Evolutionary conservation across 371 early-diverging fungal species (phyloP), one percentile per base, ranked within the genome.

Genomic region (Quaeritorhiza haematococci): DNA sequence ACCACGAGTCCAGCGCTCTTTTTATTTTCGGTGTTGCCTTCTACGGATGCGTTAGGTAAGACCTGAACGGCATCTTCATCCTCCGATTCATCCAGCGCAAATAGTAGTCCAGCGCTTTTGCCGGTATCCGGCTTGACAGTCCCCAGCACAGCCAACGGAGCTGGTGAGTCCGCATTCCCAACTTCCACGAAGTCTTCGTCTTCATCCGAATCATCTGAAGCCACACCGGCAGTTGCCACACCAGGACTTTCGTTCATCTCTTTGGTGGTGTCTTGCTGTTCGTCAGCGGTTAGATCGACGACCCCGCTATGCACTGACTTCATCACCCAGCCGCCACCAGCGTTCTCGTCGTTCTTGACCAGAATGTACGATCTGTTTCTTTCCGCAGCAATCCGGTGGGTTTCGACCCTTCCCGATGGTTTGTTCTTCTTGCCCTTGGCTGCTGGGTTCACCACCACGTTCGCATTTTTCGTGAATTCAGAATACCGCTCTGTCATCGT

Each of bases 291-390:
- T n/a, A n/a, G n/a, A n/a, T n/a, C n/a, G n/a, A n/a, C n/a, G n/a
- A n/a, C n/a, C n/a, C n/a, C n/a, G n/a, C n/a, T n/a, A n/a, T n/a
- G 32, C 15, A 23, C 27, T 43, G 53, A 21, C 45, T 64, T 61
- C 64, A 68, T 59, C 3, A 65, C 19, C 69, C 69, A 3, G 56
- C 63, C 24, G 72, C 76, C 24, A 23, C 82, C 79, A 3, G 58
- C 67, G 3, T 71, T 38, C 49, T 88, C 80, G 38, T 89, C 89
- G 54, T 91, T 90, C 63, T 92, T 91, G 33, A 90, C 78, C 29
- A 96, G 65, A 13, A 93, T 63, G 58, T 90, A 96, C 59, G 89
- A 80, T 35, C 85, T 77, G 29, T 84, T 83, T 27, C 92, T 72
- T 67, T 94, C 91, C 10, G 85, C 79, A 1, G 92, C 94, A 34